Conservation (phyloP, 2,329 filamentous ascomycete species). For the Waltergamsia citrina region DNA sequence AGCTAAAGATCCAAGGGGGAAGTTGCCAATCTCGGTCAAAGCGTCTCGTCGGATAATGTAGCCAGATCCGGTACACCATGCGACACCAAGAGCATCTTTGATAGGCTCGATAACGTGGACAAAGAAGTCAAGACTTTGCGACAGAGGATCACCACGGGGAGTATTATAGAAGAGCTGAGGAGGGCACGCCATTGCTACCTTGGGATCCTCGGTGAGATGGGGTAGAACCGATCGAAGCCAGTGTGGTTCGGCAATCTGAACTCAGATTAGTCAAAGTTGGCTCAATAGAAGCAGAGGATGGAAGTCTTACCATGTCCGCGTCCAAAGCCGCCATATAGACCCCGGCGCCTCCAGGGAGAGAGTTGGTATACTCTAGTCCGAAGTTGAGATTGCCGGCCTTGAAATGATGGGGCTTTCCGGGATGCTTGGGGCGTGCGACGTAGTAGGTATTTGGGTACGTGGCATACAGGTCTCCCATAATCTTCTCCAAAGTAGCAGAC, state of each 20-base stretch:
- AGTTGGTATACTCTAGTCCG: slow-evolving; percentile 38
- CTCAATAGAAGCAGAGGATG: neutral
- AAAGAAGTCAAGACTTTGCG: slow-evolving; percentile 49
- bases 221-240: slow-evolving; percentile 52
- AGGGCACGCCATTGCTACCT: slow-evolving; percentile 49
- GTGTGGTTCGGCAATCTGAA: slow-evolving; percentile 46
- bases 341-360: slow-evolving; percentile 43
- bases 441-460: slow-evolving; percentile 41
- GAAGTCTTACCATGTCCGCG: slow-evolving; percentile 47
- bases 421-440: slow-evolving; percentile 38
- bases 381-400: slow-evolving; percentile 58
- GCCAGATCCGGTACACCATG: slow-evolving; percentile 58
- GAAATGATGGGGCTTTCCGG: slow-evolving; percentile 43
- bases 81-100: slow-evolving; percentile 41
- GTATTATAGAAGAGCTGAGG: slow-evolving; percentile 56
- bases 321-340: slow-evolving; percentile 55
- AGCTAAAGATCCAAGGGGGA: slow-evolving; percentile 47
- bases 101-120: slow-evolving; percentile 42
- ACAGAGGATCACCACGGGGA: slow-evolving; percentile 46
- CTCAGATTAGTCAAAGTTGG: neutral
- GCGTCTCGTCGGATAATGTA: slow-evolving; percentile 50
- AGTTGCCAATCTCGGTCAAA: slow-evolving; percentile 51
- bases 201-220: slow-evolving; percentile 46
- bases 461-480: slow-evolving; percentile 23
- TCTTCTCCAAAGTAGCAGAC: slow-evolving; percentile 29